phyloP scores from a whole-genome alignment of 495 filamentous ascomycete species.

The Saxophila tyrrhenica region DNA sequence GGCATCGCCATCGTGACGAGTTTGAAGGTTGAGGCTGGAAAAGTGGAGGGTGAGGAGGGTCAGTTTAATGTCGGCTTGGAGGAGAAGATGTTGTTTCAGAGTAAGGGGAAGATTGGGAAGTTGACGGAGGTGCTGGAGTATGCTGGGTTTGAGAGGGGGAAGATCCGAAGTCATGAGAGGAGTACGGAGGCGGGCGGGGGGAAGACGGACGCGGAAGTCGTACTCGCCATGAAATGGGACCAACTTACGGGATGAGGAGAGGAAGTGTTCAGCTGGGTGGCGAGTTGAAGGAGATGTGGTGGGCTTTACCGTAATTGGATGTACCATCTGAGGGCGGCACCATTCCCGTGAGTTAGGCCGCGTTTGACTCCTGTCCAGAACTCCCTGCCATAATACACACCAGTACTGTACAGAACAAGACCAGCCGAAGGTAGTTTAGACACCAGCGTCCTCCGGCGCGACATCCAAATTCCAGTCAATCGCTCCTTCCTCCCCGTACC shows the following conservation, averaged over 20 bases:
- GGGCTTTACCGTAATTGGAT: no score
- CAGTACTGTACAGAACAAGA: no score
- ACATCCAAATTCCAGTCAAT: slow-evolving; percentile 78
- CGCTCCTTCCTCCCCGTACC: slow-evolving; percentile 65
- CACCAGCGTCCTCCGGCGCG: slow-evolving; percentile 27
- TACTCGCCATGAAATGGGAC: slow-evolving; percentile 19
- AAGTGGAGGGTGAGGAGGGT: slow-evolving; percentile 1
- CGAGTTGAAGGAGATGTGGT: background rate
- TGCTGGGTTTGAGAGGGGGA: slow-evolving; percentile 18
- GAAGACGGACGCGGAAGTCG: slow-evolving; percentile 13
- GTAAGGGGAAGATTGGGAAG: slow-evolving; percentile 4
- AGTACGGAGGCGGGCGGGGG: slow-evolving; percentile 2
- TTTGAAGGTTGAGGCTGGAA: background rate
- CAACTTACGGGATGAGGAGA: slow-evolving; percentile 11
- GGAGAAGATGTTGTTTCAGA: slow-evolving; percentile 8
- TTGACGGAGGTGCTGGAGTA: slow-evolving; percentile 18
- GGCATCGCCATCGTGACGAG: slow-evolving; percentile 7
- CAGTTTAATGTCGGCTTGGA: slow-evolving; percentile 6
- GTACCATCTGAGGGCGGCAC: no score
- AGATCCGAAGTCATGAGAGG: slow-evolving; percentile 10
- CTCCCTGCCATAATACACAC: no score
- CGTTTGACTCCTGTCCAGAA: no score
- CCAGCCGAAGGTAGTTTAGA: no score
- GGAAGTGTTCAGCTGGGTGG: background rate
- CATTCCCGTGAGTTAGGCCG: no score